These are phyloP conservation scores for Tricholoma sp. DNA, from an alignment of 768 basidiomycete genomes.

Conservation along the genomic window DNA sequence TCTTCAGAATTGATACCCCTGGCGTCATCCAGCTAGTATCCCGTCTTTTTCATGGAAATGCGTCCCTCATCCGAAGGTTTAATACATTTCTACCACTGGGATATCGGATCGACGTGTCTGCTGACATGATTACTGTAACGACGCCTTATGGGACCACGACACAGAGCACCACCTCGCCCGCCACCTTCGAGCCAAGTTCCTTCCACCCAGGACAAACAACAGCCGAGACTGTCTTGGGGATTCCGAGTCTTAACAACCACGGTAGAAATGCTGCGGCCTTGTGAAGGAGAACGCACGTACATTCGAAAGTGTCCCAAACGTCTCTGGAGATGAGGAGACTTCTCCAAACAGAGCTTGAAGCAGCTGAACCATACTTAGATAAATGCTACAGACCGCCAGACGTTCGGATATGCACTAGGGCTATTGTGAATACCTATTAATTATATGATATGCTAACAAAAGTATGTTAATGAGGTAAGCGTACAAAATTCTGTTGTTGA, in stretches of 20 bases:
- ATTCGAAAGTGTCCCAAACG: too few relatives aligned
- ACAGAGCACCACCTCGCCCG: slow-evolving; percentile 46
- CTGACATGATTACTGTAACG: slow-evolving; percentile 73
- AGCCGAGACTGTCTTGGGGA: slow-evolving; percentile 64
- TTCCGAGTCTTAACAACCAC: slow-evolving; percentile 49
- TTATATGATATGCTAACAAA: too few relatives aligned
- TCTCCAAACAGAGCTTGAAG: too few relatives aligned
- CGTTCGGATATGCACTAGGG: too few relatives aligned
- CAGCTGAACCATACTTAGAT: too few relatives aligned
- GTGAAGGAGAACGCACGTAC: too few relatives aligned
- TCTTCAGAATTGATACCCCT: slow-evolving; percentile 86
- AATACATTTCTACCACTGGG: slow-evolving; percentile 95
- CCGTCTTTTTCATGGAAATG: slow-evolving; percentile 86
- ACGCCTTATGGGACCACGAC: slow-evolving; percentile 71
- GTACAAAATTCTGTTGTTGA: too few relatives aligned
- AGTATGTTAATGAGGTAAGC: too few relatives aligned
- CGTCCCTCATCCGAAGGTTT: slow-evolving; percentile 90
- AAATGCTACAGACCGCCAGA: too few relatives aligned
- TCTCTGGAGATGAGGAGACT: too few relatives aligned
- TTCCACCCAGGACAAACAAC: slow-evolving; percentile 52
- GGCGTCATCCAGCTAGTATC: slow-evolving; percentile 96
- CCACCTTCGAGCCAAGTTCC: slow-evolving; percentile 30
- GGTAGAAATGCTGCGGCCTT: too few relatives aligned
- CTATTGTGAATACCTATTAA: too few relatives aligned
- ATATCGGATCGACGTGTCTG: slow-evolving; percentile 86